A percentile compares a stretch with the other conserved stretches of the same genome.
These are phyloP conservation scores for Malassezia nana DNA, from an alignment of 1,284 basidiomycete species.

Conservation along the genomic window DNA sequence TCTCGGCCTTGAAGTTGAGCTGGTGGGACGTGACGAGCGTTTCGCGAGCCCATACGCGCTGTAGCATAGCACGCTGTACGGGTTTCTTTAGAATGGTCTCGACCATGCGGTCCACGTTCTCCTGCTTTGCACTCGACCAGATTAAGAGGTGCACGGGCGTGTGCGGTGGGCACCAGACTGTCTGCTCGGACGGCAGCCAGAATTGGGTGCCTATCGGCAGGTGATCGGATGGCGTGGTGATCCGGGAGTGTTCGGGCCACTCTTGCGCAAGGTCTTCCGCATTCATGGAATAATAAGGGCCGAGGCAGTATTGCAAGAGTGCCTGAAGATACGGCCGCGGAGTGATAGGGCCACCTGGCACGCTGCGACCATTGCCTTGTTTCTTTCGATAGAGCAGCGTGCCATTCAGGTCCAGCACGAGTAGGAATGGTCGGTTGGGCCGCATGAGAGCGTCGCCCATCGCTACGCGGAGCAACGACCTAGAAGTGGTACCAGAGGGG, in stretches of 20 bases:
- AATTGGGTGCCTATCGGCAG: slow-evolving; percentile 30
- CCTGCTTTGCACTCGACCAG: slow-evolving; percentile 74
- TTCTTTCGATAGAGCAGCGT: slow-evolving; percentile 62
- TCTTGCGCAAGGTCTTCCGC: neutral
- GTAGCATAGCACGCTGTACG: slow-evolving; percentile 39
- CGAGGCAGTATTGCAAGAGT: slow-evolving; percentile 56
- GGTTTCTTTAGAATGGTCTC: neutral
- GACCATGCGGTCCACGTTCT: slow-evolving; percentile 59
- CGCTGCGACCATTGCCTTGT: slow-evolving; percentile 20
- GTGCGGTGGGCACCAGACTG: neutral
- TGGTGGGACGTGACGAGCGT: slow-evolving; percentile 53
- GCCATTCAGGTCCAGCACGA: slow-evolving; percentile 73
- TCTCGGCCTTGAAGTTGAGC: slow-evolving; percentile 16
- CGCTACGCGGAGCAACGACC: neutral
- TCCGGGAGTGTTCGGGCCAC: neutral
- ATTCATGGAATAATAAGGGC: slow-evolving; percentile 6
- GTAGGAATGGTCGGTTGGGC: slow-evolving; percentile 49
- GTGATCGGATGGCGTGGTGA: neutral
- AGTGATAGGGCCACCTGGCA: slow-evolving; percentile 19
- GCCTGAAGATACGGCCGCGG: slow-evolving; percentile 59
- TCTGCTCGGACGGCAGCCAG: slow-evolving; percentile 11
- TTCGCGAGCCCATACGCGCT: slow-evolving; percentile 66
- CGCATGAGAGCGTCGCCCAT: neutral
- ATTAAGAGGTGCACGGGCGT: slow-evolving; percentile 56
- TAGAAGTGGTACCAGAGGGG: neutral